Conservation (phyloP, 2,329 filamentous ascomycete species). For the Trichoderma koningii region DNA sequence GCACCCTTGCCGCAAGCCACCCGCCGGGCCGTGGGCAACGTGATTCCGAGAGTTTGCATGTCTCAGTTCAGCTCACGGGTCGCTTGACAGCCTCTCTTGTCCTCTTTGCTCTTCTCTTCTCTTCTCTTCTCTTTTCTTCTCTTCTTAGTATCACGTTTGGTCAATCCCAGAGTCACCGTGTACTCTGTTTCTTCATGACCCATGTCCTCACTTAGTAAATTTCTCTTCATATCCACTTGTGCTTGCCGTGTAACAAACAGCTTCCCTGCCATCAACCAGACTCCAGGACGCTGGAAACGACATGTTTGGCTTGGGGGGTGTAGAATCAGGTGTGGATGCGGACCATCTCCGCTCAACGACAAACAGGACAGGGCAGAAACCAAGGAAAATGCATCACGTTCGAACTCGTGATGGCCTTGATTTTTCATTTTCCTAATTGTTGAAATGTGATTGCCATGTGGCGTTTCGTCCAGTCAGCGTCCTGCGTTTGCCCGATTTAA, state of each 20-base stretch:
- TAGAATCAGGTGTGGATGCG: no score
- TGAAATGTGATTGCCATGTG: neutral
- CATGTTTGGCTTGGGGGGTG: no score
- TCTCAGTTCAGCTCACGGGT: neutral
- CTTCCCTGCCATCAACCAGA: no score
- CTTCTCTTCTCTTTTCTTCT: neutral
- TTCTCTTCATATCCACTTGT: no score
- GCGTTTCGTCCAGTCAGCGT: neutral
- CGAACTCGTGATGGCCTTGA: neutral
- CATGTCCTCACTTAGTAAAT: no score
- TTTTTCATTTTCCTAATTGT: neutral
- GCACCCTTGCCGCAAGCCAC: neutral
- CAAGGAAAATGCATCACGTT: no score
- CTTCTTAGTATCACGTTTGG: neutral
- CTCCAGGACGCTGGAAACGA: no score
- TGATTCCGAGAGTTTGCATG: slow-evolving; percentile 13
- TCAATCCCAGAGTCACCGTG: neutral
- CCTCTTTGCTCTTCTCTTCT: neutral
- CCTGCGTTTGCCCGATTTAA: neutral
- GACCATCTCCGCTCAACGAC: no score
- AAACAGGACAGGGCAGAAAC: no score
- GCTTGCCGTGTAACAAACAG: no score
- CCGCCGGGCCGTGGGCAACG: slow-evolving; percentile 18
- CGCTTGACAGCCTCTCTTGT: neutral
- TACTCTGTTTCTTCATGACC: no score